These are phyloP conservation scores for Phytophthora pistaciae DNA, from an alignment of 352 stramenopile genomes.

Conservation along the genomic window DNA sequence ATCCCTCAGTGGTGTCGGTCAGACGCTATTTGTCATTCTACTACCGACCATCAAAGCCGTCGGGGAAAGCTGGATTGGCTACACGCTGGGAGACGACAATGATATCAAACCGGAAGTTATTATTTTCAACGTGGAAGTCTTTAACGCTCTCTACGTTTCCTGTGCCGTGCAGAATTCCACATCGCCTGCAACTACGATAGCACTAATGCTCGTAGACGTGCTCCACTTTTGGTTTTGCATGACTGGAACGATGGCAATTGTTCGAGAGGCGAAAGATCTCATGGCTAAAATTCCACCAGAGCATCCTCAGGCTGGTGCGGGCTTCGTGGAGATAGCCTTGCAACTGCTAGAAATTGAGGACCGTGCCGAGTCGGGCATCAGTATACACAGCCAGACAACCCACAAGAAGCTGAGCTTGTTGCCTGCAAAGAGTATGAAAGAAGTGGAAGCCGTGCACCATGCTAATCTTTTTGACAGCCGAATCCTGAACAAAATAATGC, in stretches of 20 bases:
- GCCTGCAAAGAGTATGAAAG: not conserved
- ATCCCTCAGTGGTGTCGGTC: not conserved
- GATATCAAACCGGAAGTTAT: slow-evolving; percentile 9
- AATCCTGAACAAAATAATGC: not conserved
- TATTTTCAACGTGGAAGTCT: slow-evolving; percentile 58
- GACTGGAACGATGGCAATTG: slow-evolving; percentile 10
- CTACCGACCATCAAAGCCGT: not conserved
- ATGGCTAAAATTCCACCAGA: slow-evolving; percentile 19
- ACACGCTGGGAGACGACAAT: not conserved
- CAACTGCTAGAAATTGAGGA: slow-evolving; percentile 18
- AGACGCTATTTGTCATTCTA: not conserved
- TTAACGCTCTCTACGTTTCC: slow-evolving; percentile 51
- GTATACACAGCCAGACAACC: not conserved
- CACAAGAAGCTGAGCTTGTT: not conserved
- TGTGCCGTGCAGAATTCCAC: slow-evolving; percentile 22
- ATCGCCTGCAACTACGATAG: slow-evolving; percentile 17
- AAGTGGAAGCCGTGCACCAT: not conserved
- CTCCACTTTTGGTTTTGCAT: slow-evolving; percentile 35
- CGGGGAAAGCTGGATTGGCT: not conserved
- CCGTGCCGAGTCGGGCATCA: not conserved
- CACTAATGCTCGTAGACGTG: slow-evolving; percentile 27
- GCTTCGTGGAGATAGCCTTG: slow-evolving; percentile 22
- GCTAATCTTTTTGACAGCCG: not conserved
- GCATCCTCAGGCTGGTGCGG: slow-evolving; percentile 6
- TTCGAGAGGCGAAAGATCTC: slow-evolving; percentile 11